phyloP scores from a whole-genome alignment of 306 rosid species.

The Quillaja saponaria region DNA sequence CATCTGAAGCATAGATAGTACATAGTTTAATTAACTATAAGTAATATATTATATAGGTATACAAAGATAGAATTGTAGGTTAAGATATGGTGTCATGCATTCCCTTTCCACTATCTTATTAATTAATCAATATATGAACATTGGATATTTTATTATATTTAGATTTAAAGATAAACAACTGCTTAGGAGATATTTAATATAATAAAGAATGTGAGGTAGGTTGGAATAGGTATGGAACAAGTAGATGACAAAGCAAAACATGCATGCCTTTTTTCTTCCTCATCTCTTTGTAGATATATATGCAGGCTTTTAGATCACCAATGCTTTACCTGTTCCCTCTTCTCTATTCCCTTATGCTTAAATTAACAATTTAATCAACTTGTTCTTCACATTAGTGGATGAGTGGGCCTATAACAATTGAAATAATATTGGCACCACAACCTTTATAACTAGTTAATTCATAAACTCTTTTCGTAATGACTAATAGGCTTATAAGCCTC shows the following conservation, averaged over 20 bases:
- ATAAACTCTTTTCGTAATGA: no score
- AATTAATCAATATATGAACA: slow-evolving; percentile 19
- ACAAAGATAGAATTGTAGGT: slow-evolving; percentile 2
- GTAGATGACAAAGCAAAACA: slow-evolving; percentile 50
- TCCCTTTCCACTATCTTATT: slow-evolving; percentile 28
- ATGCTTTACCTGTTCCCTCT: slow-evolving; percentile 66
- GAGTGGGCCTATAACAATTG: slow-evolving; percentile 29
- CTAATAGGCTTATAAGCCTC: no score
- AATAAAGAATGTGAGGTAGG: slow-evolving; percentile 29
- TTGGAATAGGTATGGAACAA: slow-evolving; percentile 40
- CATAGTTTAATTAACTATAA: slow-evolving; percentile 13
- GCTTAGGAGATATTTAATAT: slow-evolving; percentile 5
- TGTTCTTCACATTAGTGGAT: slow-evolving; percentile 33
- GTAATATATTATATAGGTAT: slow-evolving; percentile 24
- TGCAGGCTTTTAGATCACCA: slow-evolving; percentile 67
- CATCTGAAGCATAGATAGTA: slow-evolving; percentile 32
- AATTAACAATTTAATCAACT: slow-evolving; percentile 32
- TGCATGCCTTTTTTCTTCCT: slow-evolving; percentile 48
- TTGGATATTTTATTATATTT: slow-evolving; percentile 3
- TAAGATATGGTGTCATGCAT: slow-evolving; percentile 36
- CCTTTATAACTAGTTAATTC: slow-evolving; percentile 24
- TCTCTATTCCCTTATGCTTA: slow-evolving; percentile 30
- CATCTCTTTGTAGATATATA: slow-evolving; percentile 60
- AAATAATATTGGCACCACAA: slow-evolving; percentile 35
- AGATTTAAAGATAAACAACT: slow-evolving; percentile 30